A percentile compares a stretch with the other conserved stretches of the same genome.
These are phyloP conservation scores for Skeletonema potamos DNA, from an alignment of 108 stramenopile genomes.

Conservation along the genomic window DNA sequence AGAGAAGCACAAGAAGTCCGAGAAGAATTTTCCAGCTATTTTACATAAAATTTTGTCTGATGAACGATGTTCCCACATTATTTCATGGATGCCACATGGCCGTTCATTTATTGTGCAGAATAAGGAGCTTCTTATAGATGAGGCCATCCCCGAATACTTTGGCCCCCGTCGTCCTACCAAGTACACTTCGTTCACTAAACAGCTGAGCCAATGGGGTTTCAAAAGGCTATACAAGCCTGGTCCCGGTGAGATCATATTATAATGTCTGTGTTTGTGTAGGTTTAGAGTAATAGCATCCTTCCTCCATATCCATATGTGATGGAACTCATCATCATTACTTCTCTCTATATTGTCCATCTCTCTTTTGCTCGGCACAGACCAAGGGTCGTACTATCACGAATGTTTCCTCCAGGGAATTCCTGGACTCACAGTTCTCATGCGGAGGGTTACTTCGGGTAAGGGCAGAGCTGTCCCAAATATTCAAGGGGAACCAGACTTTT, in stretches of 20 bases:
- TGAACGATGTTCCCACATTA: background rate
- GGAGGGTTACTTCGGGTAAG: background rate
- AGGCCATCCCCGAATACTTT: background rate
- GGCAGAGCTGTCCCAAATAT: background rate
- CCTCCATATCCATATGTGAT: no score
- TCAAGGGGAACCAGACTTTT: constrained; percentile 9
- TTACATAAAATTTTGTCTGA: background rate
- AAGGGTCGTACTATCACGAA: constrained; percentile 14
- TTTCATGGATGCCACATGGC: constrained; percentile 2
- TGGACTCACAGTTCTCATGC: background rate
- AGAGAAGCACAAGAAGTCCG: background rate
- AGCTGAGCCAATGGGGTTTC: constrained; percentile 1
- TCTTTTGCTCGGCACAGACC: no score
- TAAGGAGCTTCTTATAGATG: background rate
- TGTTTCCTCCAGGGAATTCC: constrained; percentile 14
- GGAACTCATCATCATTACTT: no score
- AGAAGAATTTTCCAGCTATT: background rate
- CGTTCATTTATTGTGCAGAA: background rate
- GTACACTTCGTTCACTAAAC: background rate
- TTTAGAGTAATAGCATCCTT: no score
- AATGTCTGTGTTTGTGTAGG: no score
- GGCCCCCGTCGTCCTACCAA: background rate
- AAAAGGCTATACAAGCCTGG: background rate
- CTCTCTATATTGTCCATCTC: no score
- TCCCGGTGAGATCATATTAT: no score